Conservation (phyloP, 768 basidiomycete genomes). For the Mycena kentingensis region DNA sequence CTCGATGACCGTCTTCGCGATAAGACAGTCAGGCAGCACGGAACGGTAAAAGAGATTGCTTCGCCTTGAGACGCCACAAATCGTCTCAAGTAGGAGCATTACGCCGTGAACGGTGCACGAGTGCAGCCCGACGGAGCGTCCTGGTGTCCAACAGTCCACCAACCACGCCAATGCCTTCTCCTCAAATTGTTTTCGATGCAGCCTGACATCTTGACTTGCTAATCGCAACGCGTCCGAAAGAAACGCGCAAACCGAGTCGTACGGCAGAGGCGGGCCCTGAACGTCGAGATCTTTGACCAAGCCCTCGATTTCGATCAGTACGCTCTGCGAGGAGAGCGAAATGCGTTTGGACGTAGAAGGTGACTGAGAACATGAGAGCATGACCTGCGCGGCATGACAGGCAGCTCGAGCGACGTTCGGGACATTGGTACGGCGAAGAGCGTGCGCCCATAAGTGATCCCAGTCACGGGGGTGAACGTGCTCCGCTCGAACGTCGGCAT, state of each 20-base stretch:
- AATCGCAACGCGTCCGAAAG: conserved; percentile 67
- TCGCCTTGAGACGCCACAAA: conserved; percentile 57
- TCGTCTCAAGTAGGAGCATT: conserved; percentile 59
- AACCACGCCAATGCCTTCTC: conserved; percentile 87
- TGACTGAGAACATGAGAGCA: conserved; percentile 45
- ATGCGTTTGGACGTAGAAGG: conserved; percentile 27
- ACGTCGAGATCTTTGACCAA: conserved; percentile 83
- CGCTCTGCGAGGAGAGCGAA: conserved; percentile 53
- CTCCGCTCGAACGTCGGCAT: conserved; percentile 40
- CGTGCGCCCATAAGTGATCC: conserved; percentile 82
- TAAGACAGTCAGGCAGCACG: conserved; percentile 68
- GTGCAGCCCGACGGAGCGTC: conserved; percentile 45
- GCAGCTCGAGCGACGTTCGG: conserved; percentile 78
- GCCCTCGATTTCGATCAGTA: conserved; percentile 74
- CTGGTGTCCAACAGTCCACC: conserved; percentile 64
- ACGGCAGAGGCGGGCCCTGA: conserved; percentile 86
- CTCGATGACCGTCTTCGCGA: conserved; percentile 62
- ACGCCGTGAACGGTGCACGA: conserved; percentile 61
- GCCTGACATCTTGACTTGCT: conserved; percentile 76
- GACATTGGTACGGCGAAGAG: conserved; percentile 70
- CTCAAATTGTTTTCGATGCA: conserved; percentile 85
- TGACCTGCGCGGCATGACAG: conserved; percentile 62
- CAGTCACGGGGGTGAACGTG: conserved; percentile 47
- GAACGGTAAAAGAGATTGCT: conserved; percentile 48
- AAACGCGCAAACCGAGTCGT: conserved; percentile 88